Evolutionary conservation across 208 protist species (phyloP).

Genomic region (Trypanosoma mega): DNA sequence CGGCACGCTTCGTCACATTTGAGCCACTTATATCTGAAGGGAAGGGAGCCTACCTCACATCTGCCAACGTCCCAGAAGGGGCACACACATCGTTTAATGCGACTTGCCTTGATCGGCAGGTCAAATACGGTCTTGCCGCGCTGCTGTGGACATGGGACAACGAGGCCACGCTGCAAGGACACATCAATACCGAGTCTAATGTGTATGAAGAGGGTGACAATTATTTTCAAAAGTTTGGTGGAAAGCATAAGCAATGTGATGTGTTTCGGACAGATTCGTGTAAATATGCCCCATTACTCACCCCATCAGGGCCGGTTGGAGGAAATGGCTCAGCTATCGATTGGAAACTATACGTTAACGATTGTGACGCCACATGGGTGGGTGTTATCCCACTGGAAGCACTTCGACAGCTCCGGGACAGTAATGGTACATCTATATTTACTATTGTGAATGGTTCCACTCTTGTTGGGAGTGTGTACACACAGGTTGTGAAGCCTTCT

Average conservation of each 20-base stretch:
- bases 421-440: constrained; percentile 61
- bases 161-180: constrained; percentile 26
- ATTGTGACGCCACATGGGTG: constrained; percentile 86
- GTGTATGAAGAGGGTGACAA: constrained; percentile 72
- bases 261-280: constrained; percentile 73
- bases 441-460: constrained; percentile 39
- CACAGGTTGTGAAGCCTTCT: constrained; percentile 71
- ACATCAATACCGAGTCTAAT: constrained; percentile 53
- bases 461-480: constrained; percentile 75
- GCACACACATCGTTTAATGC: constrained; percentile 75
- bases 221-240: constrained; percentile 91
- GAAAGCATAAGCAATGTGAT: constrained; percentile 82
- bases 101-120: constrained; percentile 67
- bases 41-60: constrained; percentile 39
- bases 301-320: constrained; percentile 32
- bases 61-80: constrained; percentile 29
- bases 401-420: constrained; percentile 63
- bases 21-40: constrained; percentile 37
- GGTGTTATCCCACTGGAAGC: constrained; percentile 64
- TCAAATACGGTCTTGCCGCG: constrained; percentile 39
- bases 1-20: constrained; percentile 85
- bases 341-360: constrained; percentile 83
- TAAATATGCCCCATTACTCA: constrained; percentile 82
- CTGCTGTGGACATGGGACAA: constrained; percentile 60
- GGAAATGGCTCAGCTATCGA: constrained; percentile 33